Percentiles rank a stretch among this genome's conserved stretches.
Conservation (phyloP, 2,329 filamentous ascomycete species). For the Biscogniauxia mediterranea region DNA sequence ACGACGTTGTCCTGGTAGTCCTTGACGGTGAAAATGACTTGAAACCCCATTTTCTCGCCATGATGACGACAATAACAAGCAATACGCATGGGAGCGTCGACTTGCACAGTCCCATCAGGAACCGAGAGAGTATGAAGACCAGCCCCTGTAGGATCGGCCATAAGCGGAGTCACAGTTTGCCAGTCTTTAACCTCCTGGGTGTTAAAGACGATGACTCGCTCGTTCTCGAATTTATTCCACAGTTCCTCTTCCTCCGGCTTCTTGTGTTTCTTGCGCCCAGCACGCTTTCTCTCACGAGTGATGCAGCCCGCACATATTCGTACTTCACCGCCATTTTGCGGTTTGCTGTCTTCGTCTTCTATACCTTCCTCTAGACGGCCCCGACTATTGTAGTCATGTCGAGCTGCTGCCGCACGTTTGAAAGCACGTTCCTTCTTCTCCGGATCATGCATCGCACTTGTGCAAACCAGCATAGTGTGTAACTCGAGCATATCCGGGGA, state of each 20-base stretch:
- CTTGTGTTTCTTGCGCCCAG: slow-evolving; percentile 88
- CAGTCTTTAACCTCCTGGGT: slow-evolving; percentile 84
- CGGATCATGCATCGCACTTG: slow-evolving; percentile 81
- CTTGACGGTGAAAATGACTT: slow-evolving; percentile 92
- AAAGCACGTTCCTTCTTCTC: slow-evolving; percentile 67
- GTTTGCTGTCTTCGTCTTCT: slow-evolving; percentile 65
- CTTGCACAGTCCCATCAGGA: slow-evolving; percentile 65
- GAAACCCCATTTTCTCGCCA: slow-evolving; percentile 87
- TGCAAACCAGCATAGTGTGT: slow-evolving; percentile 81
- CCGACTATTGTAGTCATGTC: slow-evolving; percentile 29
- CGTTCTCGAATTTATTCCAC: slow-evolving; percentile 77
- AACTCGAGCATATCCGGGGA: slow-evolving; percentile 76
- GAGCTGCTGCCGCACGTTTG: slow-evolving; percentile 49
- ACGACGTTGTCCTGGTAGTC: slow-evolving; percentile 74
- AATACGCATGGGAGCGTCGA: slow-evolving; percentile 90
- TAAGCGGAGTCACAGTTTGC: slow-evolving; percentile 59
- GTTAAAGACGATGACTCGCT: slow-evolving; percentile 87
- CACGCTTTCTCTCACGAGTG: slow-evolving; percentile 84
- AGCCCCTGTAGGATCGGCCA: slow-evolving; percentile 43
- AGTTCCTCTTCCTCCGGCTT: slow-evolving; percentile 89
- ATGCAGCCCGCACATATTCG: slow-evolving; percentile 92
- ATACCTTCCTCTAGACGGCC: slow-evolving; percentile 40
- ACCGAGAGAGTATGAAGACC: slow-evolving; percentile 45
- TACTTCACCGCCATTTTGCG: slow-evolving; percentile 88
- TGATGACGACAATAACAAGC: slow-evolving; percentile 97